Percentiles rank a stretch among this genome's conserved stretches.
These are phyloP conservation scores for Thraustotheca clavata DNA, from an alignment of 352 stramenopile genomes.

Conservation along the genomic window DNA sequence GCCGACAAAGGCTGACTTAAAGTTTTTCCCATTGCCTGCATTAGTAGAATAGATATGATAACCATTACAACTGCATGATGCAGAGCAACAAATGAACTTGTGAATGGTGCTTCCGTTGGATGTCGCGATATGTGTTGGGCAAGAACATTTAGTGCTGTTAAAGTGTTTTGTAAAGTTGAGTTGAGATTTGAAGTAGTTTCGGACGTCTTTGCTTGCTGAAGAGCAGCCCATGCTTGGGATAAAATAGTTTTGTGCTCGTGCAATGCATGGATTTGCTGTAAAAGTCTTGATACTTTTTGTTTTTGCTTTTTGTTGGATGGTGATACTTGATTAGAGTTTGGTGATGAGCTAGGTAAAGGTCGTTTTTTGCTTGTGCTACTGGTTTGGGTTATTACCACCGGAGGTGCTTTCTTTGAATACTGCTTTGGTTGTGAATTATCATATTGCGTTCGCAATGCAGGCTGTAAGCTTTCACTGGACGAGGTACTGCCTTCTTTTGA, in stretches of 20 bases:
- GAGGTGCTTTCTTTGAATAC: neutral
- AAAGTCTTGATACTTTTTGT: neutral
- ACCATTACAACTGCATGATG: slow-evolving; percentile 75
- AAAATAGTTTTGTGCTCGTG: slow-evolving; percentile 5
- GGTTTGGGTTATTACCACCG: neutral
- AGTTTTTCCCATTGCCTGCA: slow-evolving; percentile 51
- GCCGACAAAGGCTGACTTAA: neutral
- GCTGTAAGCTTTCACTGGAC: neutral
- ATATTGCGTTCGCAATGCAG: neutral
- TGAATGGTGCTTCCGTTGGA: slow-evolving; percentile 33
- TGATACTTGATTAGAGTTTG: neutral
- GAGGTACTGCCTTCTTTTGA: neutral
- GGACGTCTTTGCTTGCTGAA: slow-evolving; percentile 73
- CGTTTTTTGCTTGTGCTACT: neutral
- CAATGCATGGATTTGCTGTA: slow-evolving; percentile 1
- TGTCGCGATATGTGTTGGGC: slow-evolving; percentile 35
- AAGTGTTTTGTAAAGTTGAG: neutral
- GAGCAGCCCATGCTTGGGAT: slow-evolving; percentile 30
- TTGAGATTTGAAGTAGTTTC: neutral
- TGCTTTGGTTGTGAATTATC: neutral
- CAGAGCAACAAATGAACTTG: slow-evolving; percentile 62
- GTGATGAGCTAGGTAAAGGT: neutral
- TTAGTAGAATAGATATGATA: slow-evolving; percentile 67
- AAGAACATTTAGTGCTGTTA: neutral
- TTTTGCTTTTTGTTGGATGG: slow-evolving; percentile 5